Conservation (phyloP, 441 rosid genomes). For the Euphorbia schlechtendalii region DNA sequence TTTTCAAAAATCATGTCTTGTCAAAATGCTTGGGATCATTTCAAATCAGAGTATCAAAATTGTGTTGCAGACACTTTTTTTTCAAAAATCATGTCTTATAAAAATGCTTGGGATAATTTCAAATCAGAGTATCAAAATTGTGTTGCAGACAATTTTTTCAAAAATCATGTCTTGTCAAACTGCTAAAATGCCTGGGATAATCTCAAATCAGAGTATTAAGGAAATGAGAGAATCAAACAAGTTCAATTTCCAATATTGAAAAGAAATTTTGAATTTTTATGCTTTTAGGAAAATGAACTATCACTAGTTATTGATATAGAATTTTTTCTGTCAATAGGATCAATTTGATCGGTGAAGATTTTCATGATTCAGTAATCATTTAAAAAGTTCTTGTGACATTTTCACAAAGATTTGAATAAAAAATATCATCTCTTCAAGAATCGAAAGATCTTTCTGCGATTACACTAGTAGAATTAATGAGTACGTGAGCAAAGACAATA, state of each 20-base stretch:
- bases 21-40: background rate
- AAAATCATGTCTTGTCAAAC: no score
- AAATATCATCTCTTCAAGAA: background rate
- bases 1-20: background rate
- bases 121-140: background rate
- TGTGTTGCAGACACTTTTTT: background rate
- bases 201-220: background rate
- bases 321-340: background rate
- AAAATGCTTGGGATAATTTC: background rate
- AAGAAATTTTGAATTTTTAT: background rate
- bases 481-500: background rate
- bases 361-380: background rate
- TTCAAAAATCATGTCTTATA: background rate
- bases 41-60: background rate
- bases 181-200: background rate
- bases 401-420: no score
- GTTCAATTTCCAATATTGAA: background rate
- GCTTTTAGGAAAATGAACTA: background rate
- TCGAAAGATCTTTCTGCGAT: background rate
- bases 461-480: no score
- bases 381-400: background rate
- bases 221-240: background rate
- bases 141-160: no score
- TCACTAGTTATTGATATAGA: background rate
- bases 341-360: background rate